phyloP scores from a whole-genome alignment of 1,139 yeast species.

The Magnusiomyces ingens region DNA sequence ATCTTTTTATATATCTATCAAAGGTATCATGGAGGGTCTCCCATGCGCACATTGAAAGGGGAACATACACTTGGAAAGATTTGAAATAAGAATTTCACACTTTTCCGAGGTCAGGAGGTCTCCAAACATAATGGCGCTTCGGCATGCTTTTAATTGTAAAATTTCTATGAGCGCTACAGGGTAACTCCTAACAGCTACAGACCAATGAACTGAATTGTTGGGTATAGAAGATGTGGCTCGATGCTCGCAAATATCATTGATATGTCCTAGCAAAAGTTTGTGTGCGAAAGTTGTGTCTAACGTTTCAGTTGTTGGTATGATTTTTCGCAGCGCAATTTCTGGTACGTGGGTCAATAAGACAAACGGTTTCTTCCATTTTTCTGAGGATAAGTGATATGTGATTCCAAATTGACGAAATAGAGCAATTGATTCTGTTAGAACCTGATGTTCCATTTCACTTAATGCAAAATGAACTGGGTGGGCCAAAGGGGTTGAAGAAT shows the following conservation, averaged over 20 bases:
- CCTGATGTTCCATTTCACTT: slow-evolving; percentile 28
- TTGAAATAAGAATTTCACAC: slow-evolving; percentile 41
- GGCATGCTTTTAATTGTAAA: slow-evolving; percentile 61
- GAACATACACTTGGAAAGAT: slow-evolving; percentile 43
- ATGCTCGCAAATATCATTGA: slow-evolving; percentile 14
- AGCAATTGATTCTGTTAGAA: slow-evolving; percentile 13
- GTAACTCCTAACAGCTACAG: slow-evolving; percentile 15
- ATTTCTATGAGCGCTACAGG: slow-evolving; percentile 39
- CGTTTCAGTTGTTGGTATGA: slow-evolving; percentile 1
- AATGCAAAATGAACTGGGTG: slow-evolving; percentile 25
- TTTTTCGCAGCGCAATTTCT: slow-evolving; percentile 12
- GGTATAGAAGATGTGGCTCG: slow-evolving; percentile 12
- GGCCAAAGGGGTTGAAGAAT: slow-evolving; percentile 9
- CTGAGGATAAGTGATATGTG: slow-evolving; percentile 7
- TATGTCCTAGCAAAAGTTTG: slow-evolving; percentile 17
- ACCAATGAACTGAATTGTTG: slow-evolving; percentile 11
- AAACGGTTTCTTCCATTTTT: background rate
- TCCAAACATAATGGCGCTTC: slow-evolving; percentile 71
- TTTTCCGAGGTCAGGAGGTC: slow-evolving; percentile 39
- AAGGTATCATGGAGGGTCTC: slow-evolving; percentile 63
- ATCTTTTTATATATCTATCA: slow-evolving; percentile 31
- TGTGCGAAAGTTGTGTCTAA: slow-evolving; percentile 10
- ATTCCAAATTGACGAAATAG: slow-evolving; percentile 23
- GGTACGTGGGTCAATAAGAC: slow-evolving; percentile 22
- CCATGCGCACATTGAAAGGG: slow-evolving; percentile 91